These are phyloP conservation scores for Tylopilus sp. DNA, from an alignment of 768 basidiomycete species.

Conservation along the genomic window DNA sequence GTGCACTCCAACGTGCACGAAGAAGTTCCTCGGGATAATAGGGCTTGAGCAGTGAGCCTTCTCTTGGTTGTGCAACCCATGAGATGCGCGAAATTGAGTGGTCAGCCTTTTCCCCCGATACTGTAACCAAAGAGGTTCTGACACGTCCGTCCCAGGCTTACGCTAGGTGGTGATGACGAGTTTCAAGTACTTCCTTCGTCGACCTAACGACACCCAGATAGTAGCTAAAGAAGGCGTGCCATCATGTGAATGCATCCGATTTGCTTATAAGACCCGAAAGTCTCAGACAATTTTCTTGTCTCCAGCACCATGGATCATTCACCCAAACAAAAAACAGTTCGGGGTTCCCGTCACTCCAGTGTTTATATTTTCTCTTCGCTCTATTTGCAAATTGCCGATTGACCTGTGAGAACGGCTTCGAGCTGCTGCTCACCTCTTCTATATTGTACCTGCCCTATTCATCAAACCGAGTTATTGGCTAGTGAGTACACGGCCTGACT, in stretches of 20 bases:
- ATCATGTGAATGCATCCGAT: neutral
- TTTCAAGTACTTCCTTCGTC: constrained; percentile 64
- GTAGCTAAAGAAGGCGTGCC: constrained; percentile 59
- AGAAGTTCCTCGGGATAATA: too few species aligned
- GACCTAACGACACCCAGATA: constrained; percentile 60
- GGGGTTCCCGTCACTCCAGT: neutral
- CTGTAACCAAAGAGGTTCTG: neutral
- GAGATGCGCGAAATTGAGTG: too few species aligned
- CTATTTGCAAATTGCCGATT: constrained; percentile 10
- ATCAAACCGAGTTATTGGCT: too few species aligned
- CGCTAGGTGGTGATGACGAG: constrained; percentile 56
- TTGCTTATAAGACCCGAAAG: neutral
- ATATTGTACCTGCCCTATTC: too few species aligned
- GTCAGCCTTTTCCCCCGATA: too few species aligned
- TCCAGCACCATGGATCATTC: constrained; percentile 54
- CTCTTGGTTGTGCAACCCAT: too few species aligned
- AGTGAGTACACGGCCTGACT: too few species aligned
- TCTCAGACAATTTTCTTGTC: constrained; percentile 56
- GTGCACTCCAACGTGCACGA: too few species aligned
- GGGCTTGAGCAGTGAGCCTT: constrained; percentile 49
- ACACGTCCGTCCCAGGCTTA: neutral
- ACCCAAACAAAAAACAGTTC: neutral
- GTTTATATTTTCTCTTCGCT: neutral
- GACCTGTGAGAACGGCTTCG: too few species aligned
- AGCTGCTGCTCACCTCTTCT: too few species aligned